Evolutionary conservation across 257 asterid species (phyloP), one percentile per base, ranked within the genome.

Genomic region (Ehretia macrophylla): DNA sequence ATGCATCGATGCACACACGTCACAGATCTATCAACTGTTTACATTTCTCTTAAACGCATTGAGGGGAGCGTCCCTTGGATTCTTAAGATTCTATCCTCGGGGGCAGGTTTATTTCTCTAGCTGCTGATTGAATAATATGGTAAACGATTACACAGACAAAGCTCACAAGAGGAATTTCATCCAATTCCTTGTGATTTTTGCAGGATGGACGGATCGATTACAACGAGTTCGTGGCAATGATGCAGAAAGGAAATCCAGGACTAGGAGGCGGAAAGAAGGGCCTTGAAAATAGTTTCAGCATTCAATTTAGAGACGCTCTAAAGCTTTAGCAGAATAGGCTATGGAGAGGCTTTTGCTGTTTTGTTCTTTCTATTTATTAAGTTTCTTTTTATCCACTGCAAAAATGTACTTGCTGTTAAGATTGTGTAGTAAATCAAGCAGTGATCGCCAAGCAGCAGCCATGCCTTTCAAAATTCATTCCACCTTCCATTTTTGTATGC

Each of bases 181-280:
- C 5, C 8, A 2, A 42, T 42, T 42, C 8, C 12, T 42, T 42
- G 16, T 42, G 47, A 42, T 42, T 38, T 38, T 4, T 42, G 47
- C 47, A 42, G 47, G 47, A 42, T 42, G 47, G 47, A 42, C 11
- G 47, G 10, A 86, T 86, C 16, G 92, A 86, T 63, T 86, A 86
- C 63, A 86, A 86, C 20, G 95, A 86, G 72, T 86, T 86, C 8
- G 95, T 86, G 5, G 76, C 83, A n/a, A 85, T 85, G 91, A 86
- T 86, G 95, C 91, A 83, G 68, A 83, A 77, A 73, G 95, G 92
- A 18, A 78, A 81, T 52, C 83, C 92, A 0, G 50, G 75, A 4
- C 75, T 68, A 10, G 88, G 73, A 14, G 82, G 75, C 42, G 84
- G 71, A 32, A 83, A 81, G 76, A 67, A 78, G 51, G 83, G 85